These are phyloP conservation scores for Boletus sp. DNA, from an alignment of 768 basidiomycete species.

Conservation along the genomic window DNA sequence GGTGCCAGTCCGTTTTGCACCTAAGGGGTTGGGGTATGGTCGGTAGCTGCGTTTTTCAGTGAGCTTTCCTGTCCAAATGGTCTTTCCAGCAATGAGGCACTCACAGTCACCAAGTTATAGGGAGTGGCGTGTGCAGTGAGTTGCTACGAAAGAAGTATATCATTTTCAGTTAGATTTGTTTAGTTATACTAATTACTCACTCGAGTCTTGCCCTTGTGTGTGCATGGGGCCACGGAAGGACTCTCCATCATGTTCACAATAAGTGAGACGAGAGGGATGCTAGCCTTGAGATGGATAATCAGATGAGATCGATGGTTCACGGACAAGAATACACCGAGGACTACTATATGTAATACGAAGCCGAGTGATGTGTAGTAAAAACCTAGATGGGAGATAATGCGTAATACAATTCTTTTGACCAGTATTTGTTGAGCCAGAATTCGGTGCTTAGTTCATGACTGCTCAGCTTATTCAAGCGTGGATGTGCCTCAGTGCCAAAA, in stretches of 20 bases:
- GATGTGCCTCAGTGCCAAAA: not conserved
- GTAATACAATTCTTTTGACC: not conserved
- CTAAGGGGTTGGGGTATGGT: not conserved
- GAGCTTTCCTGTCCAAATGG: not conserved
- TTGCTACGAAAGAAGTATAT: not conserved
- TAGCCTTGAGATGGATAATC: too few species aligned
- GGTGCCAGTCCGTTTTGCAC: not conserved
- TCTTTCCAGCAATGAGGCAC: not conserved
- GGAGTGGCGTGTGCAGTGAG: not conserved
- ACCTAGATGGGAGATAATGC: not conserved
- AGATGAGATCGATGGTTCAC: not conserved
- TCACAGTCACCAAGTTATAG: not conserved
- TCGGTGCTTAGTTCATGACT: not conserved
- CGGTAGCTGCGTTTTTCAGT: not conserved
- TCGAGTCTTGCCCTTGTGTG: not conserved
- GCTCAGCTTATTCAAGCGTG: not conserved
- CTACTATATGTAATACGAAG: not conserved
- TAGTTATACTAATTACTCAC: not conserved
- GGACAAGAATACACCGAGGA: not conserved
- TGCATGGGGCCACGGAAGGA: not conserved
- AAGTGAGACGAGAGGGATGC: too few species aligned
- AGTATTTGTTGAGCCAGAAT: not conserved
- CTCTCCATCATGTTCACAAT: not conserved
- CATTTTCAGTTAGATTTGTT: not conserved
- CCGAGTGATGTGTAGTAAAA: not conserved